Evolutionary conservation across 768 basidiomycete species (phyloP), one percentile per base, ranked within the genome.

Genomic region (Lactarius indigo): DNA sequence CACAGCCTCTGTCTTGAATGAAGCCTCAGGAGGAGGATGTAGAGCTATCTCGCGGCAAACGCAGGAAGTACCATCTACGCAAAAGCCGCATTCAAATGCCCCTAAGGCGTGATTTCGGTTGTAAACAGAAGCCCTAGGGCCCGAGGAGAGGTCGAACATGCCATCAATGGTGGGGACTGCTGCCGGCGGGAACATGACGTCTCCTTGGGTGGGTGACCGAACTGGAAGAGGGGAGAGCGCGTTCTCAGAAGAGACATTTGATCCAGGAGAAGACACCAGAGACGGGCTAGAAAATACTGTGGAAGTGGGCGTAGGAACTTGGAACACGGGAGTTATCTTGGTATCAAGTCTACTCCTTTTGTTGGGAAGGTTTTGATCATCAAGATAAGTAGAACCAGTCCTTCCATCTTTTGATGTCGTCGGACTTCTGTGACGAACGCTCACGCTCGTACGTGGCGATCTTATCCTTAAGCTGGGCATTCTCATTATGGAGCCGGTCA

Each of bases 11-110:
- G 73, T 56, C 68, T 77, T 77, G 61, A 75, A 70, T 15, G 70
- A 28, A 18, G 59, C 50, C 5, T 59, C 63, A n/a, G 63, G 66
- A 57, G 77, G 77, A 59, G 84, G 80, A 68, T 86, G 83, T 47
- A 81, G 71, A 47, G 83, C 82, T 54, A 89, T 79, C 74, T 91
- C 90, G 63, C 85, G 84, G 75, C 93, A 96, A 52, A 94, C 84
- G 73, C 94, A 96, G 47, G 87, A 83, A 18, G 83, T 83, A 65
- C 82, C 82, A 54, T 87, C 85, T 65, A 78, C 84, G 74, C 94
- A 95, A 75, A 93, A 86, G 3, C 91, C 89, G 74, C 93, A 95
- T 64, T 84, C 82, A 68, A 87, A 84, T 5, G 82, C 73, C 17
- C 82, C 77, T 64, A 85, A 13, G 76, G 72, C 37, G 65, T 68